Base-by-base conservation (phyloP, 805 yeast species). In the Priceomyces melissophilus region DNA sequence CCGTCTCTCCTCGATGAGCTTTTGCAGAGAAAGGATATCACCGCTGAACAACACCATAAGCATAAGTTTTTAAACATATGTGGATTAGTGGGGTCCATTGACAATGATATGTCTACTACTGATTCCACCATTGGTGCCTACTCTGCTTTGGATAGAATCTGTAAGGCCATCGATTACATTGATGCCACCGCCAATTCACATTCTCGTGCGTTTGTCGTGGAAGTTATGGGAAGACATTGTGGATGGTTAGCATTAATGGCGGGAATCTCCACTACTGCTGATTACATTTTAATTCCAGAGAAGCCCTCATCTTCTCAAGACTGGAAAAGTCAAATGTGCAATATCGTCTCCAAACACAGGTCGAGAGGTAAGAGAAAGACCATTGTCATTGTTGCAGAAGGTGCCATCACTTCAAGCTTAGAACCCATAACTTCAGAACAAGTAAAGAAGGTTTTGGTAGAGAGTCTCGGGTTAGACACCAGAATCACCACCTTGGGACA, bases 231-330 rank as follows among this genome's bases (percentile, higher is more conserved):
- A 47, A 81, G 99, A 60, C 97, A 93, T 64, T 93, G 99, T 74
- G 99, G 99, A 48, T 93, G 99, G 99, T 77, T 93, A 54, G 98
- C 95, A 2, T 71, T 93, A 52, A 90, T 89, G 93, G 95, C 99
- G 3, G 99, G 98, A 58, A 83, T 91, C 46, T 89, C 98, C 33
- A 87, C 97, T 23, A 86, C 93, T 55, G 98, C 99, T 2, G 99
- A 93, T 67, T 89, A 81, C 61, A 84, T 89, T 44, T 83, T 93
- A 55, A 85, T 93, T 49, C 99, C 99, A 27, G 99, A 93, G 69
- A 81, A 83, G 65, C 97, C 99, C 3, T 87, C 96, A 6, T 67
- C 73, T 40, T 71, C 82, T 13, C 73, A 73, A 27, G 73, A 75
- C 27, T 93, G 99, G 99, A 78, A 79, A 51, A 81, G 81, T 20